phyloP scores from a whole-genome alignment of 768 basidiomycete genomes.

The Auriculariales sp. region DNA sequence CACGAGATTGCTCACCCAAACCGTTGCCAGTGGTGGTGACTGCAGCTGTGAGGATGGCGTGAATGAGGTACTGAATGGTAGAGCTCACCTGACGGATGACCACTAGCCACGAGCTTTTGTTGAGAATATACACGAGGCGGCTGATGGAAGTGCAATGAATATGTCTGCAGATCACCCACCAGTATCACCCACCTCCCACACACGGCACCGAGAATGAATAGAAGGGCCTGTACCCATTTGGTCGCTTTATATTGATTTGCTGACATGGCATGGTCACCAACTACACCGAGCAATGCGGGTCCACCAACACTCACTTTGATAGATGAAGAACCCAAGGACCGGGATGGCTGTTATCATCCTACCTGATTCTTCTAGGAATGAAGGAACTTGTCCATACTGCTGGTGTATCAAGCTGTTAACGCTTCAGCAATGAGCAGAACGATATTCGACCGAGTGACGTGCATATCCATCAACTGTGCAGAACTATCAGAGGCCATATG shows the following conservation, averaged over 20 bases:
- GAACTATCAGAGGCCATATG: background rate
- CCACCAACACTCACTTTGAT: constrained; percentile 41
- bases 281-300: background rate
- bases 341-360: constrained; percentile 54
- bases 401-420: constrained; percentile 51
- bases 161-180: constrained; percentile 41
- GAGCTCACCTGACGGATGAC: constrained; percentile 58
- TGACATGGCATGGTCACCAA: constrained; percentile 15
- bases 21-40: constrained; percentile 64
- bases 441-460: background rate
- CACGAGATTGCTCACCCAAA: constrained; percentile 34
- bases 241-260: constrained; percentile 52
- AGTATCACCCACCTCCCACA: constrained; percentile 57
- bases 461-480: background rate
- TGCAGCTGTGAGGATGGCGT: constrained; percentile 18
- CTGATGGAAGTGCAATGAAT: background rate
- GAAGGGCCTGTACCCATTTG: constrained; percentile 33
- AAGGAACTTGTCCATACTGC: constrained; percentile 56
- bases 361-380: constrained; percentile 31
- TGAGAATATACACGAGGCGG: background rate
- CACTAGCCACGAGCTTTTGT: constrained; percentile 28
- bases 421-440: constrained; percentile 3
- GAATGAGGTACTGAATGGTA: background rate
- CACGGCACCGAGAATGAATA: constrained; percentile 43
- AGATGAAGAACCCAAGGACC: constrained; percentile 62